Evolutionary conservation across 129 eudicot species (phyloP), one percentile per base, ranked within the genome.

Genomic region (Lonicera japonica): DNA sequence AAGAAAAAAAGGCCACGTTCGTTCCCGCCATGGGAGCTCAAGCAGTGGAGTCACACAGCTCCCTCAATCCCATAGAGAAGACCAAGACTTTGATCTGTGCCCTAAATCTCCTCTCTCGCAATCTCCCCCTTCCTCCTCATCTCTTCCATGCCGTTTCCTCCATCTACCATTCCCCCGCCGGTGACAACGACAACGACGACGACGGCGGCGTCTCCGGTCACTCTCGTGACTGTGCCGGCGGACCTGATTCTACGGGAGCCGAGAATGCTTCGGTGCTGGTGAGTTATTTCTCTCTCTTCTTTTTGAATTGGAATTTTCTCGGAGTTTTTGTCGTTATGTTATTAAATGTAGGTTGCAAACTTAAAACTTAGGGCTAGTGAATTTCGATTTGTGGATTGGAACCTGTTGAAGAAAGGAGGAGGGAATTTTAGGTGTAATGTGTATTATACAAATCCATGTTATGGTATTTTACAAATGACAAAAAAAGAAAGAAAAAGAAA

Each of bases 81-180:
- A 81, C 98, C 12, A 87, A 79, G 77, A 92, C 96, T 15, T 61
- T 92, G 55, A 92, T 92, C 45, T 92, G 91, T 59, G 98, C 98
- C 8, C 90, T 92, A 57, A 85, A 85, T 68, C 77, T 84, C 48
- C 76, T 92, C 79, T 92, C 96, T 16, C 96, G 95, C n/a, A 78
- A 92, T 62, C 79, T 92, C 66, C 96, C 98, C 47, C 83, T 92
- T 45, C 95, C 98, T 4, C 74, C 76, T 15, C 76, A 85, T 59
- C 81, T 92, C 19, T 82, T 82, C 66, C 88, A 80, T 29, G 84
- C 95, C 21, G 98, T 87, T 21, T 69, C 83, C 25, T 74, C 85
- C 14, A 94, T 94, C 57, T 94, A 76, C 36, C 36, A 29, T 29
- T 29, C 36, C 36, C 4, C 36, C 36, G 36, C n/a, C n/a, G n/a